Base-by-base conservation (phyloP, 148 eudicot species). In the Silene conica region DNA sequence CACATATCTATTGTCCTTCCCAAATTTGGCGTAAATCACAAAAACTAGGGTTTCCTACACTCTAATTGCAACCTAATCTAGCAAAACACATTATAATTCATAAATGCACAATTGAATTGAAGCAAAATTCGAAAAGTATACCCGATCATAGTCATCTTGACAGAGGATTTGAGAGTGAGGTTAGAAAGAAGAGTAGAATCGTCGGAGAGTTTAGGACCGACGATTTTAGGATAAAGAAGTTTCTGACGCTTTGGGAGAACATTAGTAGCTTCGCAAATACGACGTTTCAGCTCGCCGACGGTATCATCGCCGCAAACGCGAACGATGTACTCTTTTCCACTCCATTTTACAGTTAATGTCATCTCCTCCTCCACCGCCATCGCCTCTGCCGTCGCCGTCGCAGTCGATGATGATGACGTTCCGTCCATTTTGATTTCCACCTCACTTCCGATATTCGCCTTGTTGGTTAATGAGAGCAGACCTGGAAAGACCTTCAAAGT, bases 121-220 rank as follows among this genome's bases (percentile, higher is more conserved):
- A 38, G 43, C 43, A 6, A 55, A 23, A 67, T 48, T 7, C 22
- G n/a, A 16, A 15, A 61, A 7, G 5, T 19, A 68, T 50, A 94
- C 98, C 97, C 98, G 21, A 94, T 89, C 97, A 94, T 94, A 74
- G 93, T 94, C 90, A 94, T 92, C 76, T 94, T 94, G 80, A 90
- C 82, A 41, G 98, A 89, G 19, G 97, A 67, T 79, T 92, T 94
- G 82, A 94, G 86, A 41, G 98, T 84, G 14, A 94, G 81, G 2
- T 73, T 86, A 48, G 98, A 89, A 63, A 92, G 87, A 55, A 92
- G 82, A 8, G 85, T 71, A 0, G 93, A 80, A 76, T 92, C 98
- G 69, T 89, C 92, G 21, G 97, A 80, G 59, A 94, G 96, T 66
- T 92, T 92, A 9, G 92, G 62, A 20, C 86, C 86, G 41, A 81